Percentiles rank a stretch among this genome's conserved stretches.
Conservation (phyloP, 306 rosid genomes). For the Vigna unguiculata region DNA sequence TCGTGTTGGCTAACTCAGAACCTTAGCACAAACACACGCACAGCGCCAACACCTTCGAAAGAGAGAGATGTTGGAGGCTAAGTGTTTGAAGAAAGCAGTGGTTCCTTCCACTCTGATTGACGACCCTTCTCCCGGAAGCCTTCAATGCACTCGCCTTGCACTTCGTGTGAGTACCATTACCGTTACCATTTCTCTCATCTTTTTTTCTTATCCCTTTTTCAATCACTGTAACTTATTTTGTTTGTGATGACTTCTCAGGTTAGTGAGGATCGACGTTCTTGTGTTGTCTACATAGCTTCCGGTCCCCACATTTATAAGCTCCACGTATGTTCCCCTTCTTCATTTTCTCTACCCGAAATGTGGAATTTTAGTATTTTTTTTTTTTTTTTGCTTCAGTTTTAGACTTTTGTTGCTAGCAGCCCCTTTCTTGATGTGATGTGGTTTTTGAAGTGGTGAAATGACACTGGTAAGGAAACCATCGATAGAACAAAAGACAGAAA, state of each 20-base stretch:
- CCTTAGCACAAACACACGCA: background rate
- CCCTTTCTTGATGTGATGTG: background rate
- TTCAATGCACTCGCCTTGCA: constrained; percentile 89
- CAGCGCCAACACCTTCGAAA: constrained; percentile 16
- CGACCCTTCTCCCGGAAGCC: constrained; percentile 82
- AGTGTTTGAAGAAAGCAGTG: constrained; percentile 70
- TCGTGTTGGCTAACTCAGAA: background rate
- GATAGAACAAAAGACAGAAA: background rate
- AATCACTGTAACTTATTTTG: background rate
- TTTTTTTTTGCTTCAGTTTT: background rate
- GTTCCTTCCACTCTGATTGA: constrained; percentile 72
- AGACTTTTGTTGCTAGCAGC: background rate
- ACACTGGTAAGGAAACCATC: background rate
- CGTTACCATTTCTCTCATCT: background rate
- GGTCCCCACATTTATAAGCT: constrained; percentile 72
- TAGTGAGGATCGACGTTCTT: constrained; percentile 50
- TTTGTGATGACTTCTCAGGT: constrained; percentile 49
- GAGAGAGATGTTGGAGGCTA: constrained; percentile 60
- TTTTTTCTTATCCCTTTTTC: background rate
- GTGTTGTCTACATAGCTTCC: constrained; percentile 79
- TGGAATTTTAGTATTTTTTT: background rate
- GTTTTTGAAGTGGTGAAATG: background rate
- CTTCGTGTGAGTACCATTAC: constrained; percentile 54
- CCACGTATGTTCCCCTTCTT: constrained; percentile 55
- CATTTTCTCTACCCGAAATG: background rate